These are phyloP conservation scores for Friedmanniomyces endolithicus DNA, from an alignment of 495 filamentous ascomycete genomes.

Conservation along the genomic window DNA sequence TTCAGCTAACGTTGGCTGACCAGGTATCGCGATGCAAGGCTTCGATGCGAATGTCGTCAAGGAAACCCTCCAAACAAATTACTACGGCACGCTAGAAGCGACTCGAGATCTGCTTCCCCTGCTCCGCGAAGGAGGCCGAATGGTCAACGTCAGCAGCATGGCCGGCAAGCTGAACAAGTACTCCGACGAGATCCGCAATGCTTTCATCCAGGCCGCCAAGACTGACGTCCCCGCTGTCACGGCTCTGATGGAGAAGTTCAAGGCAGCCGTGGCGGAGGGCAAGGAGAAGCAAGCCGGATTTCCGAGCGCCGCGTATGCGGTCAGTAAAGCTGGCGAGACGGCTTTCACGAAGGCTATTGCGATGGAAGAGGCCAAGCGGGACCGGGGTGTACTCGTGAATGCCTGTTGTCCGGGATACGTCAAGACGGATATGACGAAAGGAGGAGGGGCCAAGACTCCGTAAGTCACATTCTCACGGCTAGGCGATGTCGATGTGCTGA, in stretches of 20 bases:
- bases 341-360: constrained; percentile 35
- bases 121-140: constrained; percentile 30
- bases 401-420: constrained; percentile 41
- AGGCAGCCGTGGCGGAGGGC: constrained; percentile 29
- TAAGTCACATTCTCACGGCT: not conserved
- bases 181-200: constrained; percentile 24
- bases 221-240: constrained; percentile 33
- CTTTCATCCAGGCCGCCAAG: constrained; percentile 30
- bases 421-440: constrained; percentile 42
- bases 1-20: not conserved
- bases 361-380: constrained; percentile 25
- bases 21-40: constrained; percentile 28
- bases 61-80: constrained; percentile 36
- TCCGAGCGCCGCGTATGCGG: constrained; percentile 37
- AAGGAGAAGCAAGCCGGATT: constrained; percentile 34
- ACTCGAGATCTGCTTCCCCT: constrained; percentile 34
- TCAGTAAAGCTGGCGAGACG: constrained; percentile 37
- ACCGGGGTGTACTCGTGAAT: constrained; percentile 35
- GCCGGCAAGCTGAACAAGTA: constrained; percentile 34
- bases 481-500: not conserved
- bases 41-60: constrained; percentile 37
- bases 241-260: constrained; percentile 35
- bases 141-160: constrained; percentile 38
- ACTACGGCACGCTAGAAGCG: constrained; percentile 36
- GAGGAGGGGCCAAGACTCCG: constrained; percentile 32